Evolutionary conservation across 192 early-diverging fungal species (phyloP).

Genomic region (Dimargaris cristalligena): DNA sequence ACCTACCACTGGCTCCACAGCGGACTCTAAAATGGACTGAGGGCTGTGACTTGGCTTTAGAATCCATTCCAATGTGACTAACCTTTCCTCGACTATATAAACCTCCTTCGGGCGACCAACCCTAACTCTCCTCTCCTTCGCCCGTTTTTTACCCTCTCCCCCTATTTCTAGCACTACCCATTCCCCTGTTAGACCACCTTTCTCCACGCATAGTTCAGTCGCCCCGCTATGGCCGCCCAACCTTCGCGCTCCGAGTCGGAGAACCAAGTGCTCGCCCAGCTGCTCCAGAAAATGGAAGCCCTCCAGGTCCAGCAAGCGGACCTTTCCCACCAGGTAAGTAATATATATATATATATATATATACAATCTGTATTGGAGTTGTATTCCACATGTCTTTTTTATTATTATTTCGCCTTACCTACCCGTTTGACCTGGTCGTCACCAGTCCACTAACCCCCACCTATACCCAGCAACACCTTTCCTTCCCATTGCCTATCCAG

Average conservation of each 20-base stretch:
- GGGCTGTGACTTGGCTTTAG: no score
- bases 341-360: no score
- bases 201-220: neutral
- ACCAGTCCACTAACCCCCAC: no score
- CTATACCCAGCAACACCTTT: no score
- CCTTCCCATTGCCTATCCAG: no score
- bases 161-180: neutral
- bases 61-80: no score
- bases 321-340: neutral
- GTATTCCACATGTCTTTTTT: no score
- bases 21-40: no score
- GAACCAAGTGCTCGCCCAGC: neutral
- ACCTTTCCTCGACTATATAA: neutral
- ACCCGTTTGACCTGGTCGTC: no score
- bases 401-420: no score
- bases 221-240: neutral
- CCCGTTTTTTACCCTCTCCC: neutral
- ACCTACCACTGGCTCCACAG: no score
- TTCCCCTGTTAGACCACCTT: neutral
- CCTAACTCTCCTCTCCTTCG: neutral
- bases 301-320: slow-evolving; percentile 5
- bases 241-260: neutral
- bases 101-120: neutral
- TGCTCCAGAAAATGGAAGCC: slow-evolving; percentile 4
- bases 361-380: no score